Base-by-base conservation (phyloP, 2,329 filamentous ascomycete genomes). In the Arthroderma sp. region DNA sequence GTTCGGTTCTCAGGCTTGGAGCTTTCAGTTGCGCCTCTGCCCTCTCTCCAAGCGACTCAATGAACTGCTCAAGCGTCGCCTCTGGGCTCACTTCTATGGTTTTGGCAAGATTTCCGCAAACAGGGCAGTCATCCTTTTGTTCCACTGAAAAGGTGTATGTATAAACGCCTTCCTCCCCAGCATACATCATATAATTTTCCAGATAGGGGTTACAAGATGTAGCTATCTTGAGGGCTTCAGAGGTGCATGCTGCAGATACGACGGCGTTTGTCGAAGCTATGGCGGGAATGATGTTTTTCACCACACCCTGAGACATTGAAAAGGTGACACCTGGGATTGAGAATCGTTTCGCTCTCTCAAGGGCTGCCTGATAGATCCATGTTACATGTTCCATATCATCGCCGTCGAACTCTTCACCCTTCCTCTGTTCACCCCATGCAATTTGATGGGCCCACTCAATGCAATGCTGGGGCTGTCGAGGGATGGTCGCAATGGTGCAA, bases 101-200 rank as follows among this genome's bases (percentile, higher is more conserved):
- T 55, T 88, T 86, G 2, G 93, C 84, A 58, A 88, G 74, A 56
- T 88, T 87, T 17, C 91, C 91, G 67, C 93, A 98, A 5, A 97
- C 93, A 1, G 93, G 90, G 63, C 93, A 98, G 71, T 97, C 93
- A 15, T 86, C 81, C 71, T 96, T 97, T 76, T 87, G 88, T 73
- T 96, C 86, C 66, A 95, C 90, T 66, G 90, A 85, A 70, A 97
- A 98, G 0, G 93, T 98, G 72, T 95, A 96, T 0, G 93, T 98
- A 76, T 98, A 98, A 63, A 98, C 86, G 63, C 87, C 82, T 67
- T 95, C 91, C 67, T 97, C 91, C 51, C 94, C 93, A 11, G 89
- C 95, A 72, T 98, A 98, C 88, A 96, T 95, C 91, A 97, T 97
- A 75, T 98, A 98, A 70, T 95, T 95, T 57, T 86, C 86, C 15